Evolutionary conservation across 257 asterid genomes (phyloP).

Genomic region (Solanum appendiculatum): DNA sequence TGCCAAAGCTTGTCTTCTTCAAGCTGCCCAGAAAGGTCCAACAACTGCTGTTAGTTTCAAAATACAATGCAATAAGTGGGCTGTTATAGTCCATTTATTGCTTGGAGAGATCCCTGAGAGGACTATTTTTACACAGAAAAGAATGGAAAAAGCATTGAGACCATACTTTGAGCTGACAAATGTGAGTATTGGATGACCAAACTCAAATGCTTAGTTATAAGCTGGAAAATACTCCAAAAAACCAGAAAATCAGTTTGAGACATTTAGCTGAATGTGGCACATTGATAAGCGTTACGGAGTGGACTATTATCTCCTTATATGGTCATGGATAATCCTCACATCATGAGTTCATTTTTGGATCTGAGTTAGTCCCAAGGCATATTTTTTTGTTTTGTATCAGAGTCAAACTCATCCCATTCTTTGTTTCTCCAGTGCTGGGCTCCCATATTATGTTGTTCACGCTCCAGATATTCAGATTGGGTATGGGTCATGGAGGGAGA

Average conservation of each 20-base stretch:
- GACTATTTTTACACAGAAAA: conserved; percentile 73
- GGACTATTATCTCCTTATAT: background rate
- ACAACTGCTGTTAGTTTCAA: conserved; percentile 67
- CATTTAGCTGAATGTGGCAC: background rate
- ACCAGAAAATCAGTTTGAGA: background rate
- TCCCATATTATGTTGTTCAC: background rate
- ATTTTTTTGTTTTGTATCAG: background rate
- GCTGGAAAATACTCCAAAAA: background rate
- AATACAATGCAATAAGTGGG: conserved; percentile 75
- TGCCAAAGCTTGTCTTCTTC: conserved; percentile 74
- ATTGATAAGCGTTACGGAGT: background rate
- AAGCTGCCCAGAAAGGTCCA: conserved; percentile 79
- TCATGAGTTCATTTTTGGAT: background rate
- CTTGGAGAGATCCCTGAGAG: conserved; percentile 92
- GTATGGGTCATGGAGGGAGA: background rate
- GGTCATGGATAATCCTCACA: background rate
- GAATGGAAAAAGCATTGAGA: conserved; percentile 66
- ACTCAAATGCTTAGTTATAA: background rate
- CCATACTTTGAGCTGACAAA: conserved; percentile 82
- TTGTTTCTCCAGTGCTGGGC: background rate
- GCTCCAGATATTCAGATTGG: background rate
- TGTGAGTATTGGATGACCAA: conserved; percentile 28
- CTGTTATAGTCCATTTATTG: conserved; percentile 56
- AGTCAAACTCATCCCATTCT: background rate
- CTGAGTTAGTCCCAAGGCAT: background rate